Percentiles rank a stretch among this genome's conserved stretches.
Conservation (phyloP, 2,329 filamentous ascomycete species). For the Clonostachys solani region DNA sequence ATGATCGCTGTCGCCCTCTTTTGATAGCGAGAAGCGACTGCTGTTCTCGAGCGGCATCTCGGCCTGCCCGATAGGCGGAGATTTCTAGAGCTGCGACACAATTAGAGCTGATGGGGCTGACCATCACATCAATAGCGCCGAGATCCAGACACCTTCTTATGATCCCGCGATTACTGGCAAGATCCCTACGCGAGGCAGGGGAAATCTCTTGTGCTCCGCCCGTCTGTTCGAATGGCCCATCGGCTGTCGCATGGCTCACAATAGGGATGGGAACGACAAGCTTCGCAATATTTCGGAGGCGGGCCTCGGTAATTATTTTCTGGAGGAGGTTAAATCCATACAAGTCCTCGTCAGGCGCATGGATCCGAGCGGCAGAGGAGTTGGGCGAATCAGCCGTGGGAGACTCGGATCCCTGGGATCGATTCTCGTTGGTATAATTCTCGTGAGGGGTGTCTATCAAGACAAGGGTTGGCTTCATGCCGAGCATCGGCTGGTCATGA, state of each 20-base stretch:
- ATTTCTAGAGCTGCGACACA: conserved; percentile 73
- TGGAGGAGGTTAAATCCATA: conserved; percentile 53
- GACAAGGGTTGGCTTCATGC: conserved; percentile 52
- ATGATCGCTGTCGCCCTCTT: conserved; percentile 78
- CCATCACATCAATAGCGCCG: conserved; percentile 82
- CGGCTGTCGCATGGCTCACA: conserved; percentile 32
- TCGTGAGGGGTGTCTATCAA: conserved; percentile 52
- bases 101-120: conserved; percentile 71
- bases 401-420: conserved; percentile 8
- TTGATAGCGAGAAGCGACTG: conserved; percentile 67
- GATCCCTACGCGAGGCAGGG: conserved; percentile 12
- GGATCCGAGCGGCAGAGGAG: conserved; percentile 27
- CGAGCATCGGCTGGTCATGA: conserved; percentile 45
- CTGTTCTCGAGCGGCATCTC: conserved; percentile 70
- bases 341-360: conserved; percentile 40
- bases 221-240: conserved; percentile 20
- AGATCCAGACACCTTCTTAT: conserved; percentile 76
- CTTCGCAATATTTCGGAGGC: conserved; percentile 50
- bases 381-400: conserved; percentile 1
- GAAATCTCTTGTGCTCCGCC: conserved; percentile 30
- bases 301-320: conserved; percentile 53
- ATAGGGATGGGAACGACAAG: conserved; percentile 53
- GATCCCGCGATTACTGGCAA: conserved; percentile 28
- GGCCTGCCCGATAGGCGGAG: conserved; percentile 79
- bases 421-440: neutral